phyloP scores from a whole-genome alignment of 2,329 filamentous ascomycete genomes.

The Fusarium acutatum region DNA sequence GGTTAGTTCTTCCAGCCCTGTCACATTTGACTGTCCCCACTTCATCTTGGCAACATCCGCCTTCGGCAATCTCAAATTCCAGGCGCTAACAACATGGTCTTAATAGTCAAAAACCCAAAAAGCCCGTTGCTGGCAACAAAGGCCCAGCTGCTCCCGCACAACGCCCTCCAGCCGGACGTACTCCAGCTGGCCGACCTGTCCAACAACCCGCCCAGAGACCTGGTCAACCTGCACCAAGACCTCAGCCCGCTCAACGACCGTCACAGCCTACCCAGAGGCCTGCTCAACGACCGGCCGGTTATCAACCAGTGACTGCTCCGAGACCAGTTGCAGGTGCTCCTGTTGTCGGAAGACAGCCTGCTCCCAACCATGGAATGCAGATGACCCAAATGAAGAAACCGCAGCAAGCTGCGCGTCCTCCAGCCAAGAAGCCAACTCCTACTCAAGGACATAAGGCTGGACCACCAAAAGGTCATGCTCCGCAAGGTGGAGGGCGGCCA shows the following conservation, averaged over 20 bases:
- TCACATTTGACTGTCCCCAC: neutral
- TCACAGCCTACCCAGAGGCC: neutral
- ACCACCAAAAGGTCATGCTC: neutral
- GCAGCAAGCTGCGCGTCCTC: conserved; percentile 1
- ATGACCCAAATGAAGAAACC: conserved; percentile 9
- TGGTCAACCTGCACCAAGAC: neutral
- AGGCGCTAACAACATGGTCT: neutral
- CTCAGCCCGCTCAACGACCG: neutral
- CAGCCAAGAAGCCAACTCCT: neutral
- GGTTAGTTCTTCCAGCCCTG: neutral
- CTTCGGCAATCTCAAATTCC: neutral
- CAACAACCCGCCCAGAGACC: neutral
- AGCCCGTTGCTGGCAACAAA: neutral
- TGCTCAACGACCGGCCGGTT: neutral
- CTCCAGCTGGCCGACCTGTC: neutral
- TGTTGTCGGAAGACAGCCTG: conserved; percentile 16
- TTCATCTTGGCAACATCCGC: neutral
- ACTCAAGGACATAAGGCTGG: neutral
- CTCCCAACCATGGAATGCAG: conserved; percentile 11
- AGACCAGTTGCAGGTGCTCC: neutral
- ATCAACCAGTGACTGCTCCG: conserved; percentile 4
- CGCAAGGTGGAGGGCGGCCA: neutral
- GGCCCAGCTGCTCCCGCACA: neutral
- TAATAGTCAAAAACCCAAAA: neutral
- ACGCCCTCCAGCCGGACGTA: neutral